These are phyloP conservation scores for Termitomyces sp. DNA, from an alignment of 768 basidiomycete species.

Conservation along the genomic window DNA sequence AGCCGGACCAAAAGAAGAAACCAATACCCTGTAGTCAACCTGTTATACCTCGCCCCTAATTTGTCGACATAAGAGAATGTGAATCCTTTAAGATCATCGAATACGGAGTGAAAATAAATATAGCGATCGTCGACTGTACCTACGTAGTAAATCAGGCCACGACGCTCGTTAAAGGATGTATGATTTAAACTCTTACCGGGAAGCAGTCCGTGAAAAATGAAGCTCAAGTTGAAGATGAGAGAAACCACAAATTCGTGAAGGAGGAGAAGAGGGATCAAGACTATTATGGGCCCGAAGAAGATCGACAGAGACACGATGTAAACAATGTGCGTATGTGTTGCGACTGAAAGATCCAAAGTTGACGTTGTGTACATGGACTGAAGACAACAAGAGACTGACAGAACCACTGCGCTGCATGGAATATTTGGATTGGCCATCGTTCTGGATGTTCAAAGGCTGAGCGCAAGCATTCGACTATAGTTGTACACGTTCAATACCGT, in stretches of 20 bases:
- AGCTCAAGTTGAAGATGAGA: conserved; percentile 27
- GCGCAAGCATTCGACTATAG: conserved; percentile 3
- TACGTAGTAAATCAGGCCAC: conserved; percentile 3
- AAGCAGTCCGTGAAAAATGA: conserved; percentile 30
- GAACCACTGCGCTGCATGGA: conserved; percentile 8
- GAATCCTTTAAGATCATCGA: conserved; percentile 30
- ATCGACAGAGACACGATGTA: conserved; percentile 31
- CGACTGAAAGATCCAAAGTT: conserved; percentile 9
- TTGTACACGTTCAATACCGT: neutral
- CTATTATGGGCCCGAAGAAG: conserved; percentile 39
- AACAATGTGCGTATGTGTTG: conserved; percentile 27
- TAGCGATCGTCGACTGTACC: conserved; percentile 28
- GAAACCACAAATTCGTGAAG: conserved; percentile 29
- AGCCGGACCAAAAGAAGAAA: conserved; percentile 29
- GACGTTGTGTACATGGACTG: neutral
- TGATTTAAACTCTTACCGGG: conserved; percentile 19
- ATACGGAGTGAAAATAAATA: conserved; percentile 24
- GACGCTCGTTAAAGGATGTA: neutral
- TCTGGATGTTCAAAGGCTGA: conserved; percentile 12
- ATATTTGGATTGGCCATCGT: conserved; percentile 16
- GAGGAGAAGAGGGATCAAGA: conserved; percentile 29
- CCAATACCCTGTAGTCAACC: conserved; percentile 30
- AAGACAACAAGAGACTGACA: conserved; percentile 9
- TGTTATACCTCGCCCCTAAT: conserved; percentile 30
- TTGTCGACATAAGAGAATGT: conserved; percentile 33